Percentiles rank a stretch among this genome's conserved stretches.
phyloP scores from a whole-genome alignment of 352 stramenopile species.

The Pythium aquatile region DNA sequence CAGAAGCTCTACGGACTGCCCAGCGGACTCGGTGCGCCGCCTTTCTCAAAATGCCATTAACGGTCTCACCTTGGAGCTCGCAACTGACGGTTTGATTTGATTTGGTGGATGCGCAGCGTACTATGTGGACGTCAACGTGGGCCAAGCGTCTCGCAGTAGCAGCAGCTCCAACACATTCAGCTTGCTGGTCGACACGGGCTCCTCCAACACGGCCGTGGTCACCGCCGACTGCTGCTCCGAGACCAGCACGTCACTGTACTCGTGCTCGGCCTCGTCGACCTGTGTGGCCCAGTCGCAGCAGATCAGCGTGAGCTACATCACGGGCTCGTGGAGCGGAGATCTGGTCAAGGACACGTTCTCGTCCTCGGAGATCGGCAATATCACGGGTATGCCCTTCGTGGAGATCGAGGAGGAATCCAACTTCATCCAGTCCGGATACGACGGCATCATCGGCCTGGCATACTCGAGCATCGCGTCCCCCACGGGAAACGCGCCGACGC shows the following conservation, averaged over 20 bases:
- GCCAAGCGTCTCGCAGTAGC: constrained; percentile 4
- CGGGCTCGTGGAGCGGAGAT: constrained; percentile 62
- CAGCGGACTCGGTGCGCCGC: constrained; percentile 48
- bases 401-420: constrained; percentile 55
- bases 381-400: constrained; percentile 55
- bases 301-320: constrained; percentile 76
- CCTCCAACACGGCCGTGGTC: constrained; percentile 76
- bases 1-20: constrained; percentile 73
- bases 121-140: constrained; percentile 29
- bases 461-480: constrained; percentile 67
- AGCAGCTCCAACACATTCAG: constrained; percentile 45
- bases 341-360: constrained; percentile 75
- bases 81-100: background rate
- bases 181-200: constrained; percentile 76
- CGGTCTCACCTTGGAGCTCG: background rate
- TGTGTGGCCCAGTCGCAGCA: constrained; percentile 38
- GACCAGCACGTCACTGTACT: constrained; percentile 63
- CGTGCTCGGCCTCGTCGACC: constrained; percentile 59
- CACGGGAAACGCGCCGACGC: constrained; percentile 35
- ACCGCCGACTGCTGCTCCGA: constrained; percentile 71
- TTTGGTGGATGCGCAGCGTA: constrained; percentile 17
- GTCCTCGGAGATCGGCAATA: constrained; percentile 38
- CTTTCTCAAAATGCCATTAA: background rate
- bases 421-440: constrained; percentile 73
- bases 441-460: constrained; percentile 71